Percentiles rank a stretch among this genome's conserved stretches.
phyloP scores from a whole-genome alignment of 2,329 filamentous ascomycete species.

The Daldinia sp. region DNA sequence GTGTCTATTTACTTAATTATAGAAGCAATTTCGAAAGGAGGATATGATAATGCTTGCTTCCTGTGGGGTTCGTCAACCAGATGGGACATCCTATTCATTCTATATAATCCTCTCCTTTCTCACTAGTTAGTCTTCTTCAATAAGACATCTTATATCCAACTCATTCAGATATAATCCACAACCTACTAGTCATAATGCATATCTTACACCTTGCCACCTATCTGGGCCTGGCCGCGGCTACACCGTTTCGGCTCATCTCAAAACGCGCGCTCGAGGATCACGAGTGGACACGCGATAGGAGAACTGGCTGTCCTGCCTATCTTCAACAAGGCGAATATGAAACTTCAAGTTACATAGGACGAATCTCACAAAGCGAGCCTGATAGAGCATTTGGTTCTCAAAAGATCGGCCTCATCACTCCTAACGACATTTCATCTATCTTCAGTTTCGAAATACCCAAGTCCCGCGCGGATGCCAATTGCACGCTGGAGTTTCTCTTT shows the following conservation, averaged over 20 bases:
- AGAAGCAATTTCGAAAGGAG: not conserved
- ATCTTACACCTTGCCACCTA: slow-evolving; percentile 3
- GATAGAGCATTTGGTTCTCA: slow-evolving; percentile 50
- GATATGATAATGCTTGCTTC: not conserved
- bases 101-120: not conserved
- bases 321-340: slow-evolving; percentile 43
- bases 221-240: slow-evolving; percentile 28
- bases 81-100: not conserved
- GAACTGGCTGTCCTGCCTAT: slow-evolving; percentile 42
- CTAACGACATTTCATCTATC: slow-evolving; percentile 48
- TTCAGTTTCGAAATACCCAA: slow-evolving; percentile 57
- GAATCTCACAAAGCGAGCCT: slow-evolving; percentile 47
- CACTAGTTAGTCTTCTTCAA: not conserved
- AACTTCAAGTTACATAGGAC: slow-evolving; percentile 47
- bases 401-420: slow-evolving; percentile 51
- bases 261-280: slow-evolving; percentile 41
- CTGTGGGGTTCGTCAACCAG: not conserved
- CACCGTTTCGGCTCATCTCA: slow-evolving; percentile 41
- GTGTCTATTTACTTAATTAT: too few relatives aligned
- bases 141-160: not conserved
- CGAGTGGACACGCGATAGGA: slow-evolving; percentile 36
- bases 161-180: too few relatives aligned
- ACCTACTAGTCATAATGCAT: slow-evolving; percentile 15
- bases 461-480: slow-evolving; percentile 51
- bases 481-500: slow-evolving; percentile 57